Base-by-base conservation (phyloP, 352 stramenopile species). In the Plasmopara viticola region DNA sequence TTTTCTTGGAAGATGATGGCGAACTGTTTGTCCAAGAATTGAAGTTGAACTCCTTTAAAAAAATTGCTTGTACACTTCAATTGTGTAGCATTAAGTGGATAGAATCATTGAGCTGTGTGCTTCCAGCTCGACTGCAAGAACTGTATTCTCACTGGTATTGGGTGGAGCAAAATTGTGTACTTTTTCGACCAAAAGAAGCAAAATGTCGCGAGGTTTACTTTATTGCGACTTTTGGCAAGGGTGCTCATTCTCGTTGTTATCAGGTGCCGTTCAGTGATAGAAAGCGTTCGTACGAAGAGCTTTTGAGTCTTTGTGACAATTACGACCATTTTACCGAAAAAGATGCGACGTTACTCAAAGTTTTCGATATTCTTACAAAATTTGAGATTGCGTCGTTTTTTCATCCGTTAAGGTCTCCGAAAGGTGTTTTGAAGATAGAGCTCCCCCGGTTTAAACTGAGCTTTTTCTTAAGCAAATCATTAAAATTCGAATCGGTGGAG, bases 141-240 rank as follows among this genome's bases (percentile, higher is more conserved):
- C 20, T 85, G 18, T 70, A 82, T 39, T 75, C 62, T 0, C 62
- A 80, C 5, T 84, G 76, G 73, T 74, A 72, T 15, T 85, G 71
- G 69, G 42, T 78, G 9, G 62, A 84, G 5, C 3, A 58, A 8
- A 53, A 64, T 0, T 77, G 64, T 34, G 57, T 87, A 4, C 18
- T 85, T 1, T 62, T 82, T 7, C 61, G 69, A 20, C 56, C 66
- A 6, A 62, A 43, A 3, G 34, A 35, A 2, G 55, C 66, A 1
- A 65, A 58, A 2, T 15, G 17, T 35, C 65, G 48, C 9, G 17
- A 59, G 3, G 55, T 71, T 0, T 51, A 56, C 18, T 77, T 60
- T 33, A 30, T 71, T 34, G 45, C 62, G 29, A 48, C 29, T 6
- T 53, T 71, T 43, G 60, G 47, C 13, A 18, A 68, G 1, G 4